Evolutionary conservation across 2,329 filamentous ascomycete species (phyloP).

Genomic region (Proliferodiscus dingleyae): DNA sequence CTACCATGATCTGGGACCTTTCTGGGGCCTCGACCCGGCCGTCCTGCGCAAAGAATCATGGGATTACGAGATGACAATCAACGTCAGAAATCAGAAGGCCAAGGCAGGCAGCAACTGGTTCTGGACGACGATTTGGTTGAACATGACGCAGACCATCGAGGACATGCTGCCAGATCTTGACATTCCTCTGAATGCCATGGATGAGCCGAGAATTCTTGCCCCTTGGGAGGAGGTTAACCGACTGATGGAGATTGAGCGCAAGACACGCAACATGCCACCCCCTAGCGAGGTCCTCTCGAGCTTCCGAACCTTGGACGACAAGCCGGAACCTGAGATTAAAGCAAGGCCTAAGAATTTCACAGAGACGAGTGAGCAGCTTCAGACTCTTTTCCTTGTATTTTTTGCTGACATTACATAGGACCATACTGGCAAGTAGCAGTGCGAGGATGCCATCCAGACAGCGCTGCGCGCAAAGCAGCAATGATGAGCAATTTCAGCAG

Average conservation of each 20-base stretch:
- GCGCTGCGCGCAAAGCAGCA: conserved; percentile 47
- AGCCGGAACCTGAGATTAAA: conserved; percentile 31
- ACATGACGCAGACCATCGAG: conserved; percentile 38
- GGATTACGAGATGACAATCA: conserved; percentile 54
- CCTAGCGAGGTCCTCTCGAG: conserved; percentile 43
- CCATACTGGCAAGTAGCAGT: conserved; percentile 53
- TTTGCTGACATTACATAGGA: conserved; percentile 43
- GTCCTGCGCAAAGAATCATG: conserved; percentile 44
- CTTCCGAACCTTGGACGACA: conserved; percentile 39
- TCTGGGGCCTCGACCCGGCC: conserved; percentile 43
- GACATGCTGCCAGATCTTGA: conserved; percentile 56
- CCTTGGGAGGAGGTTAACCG: conserved; percentile 48
- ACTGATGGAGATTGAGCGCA: conserved; percentile 43
- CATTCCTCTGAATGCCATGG: conserved; percentile 60
- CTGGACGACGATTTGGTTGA: conserved; percentile 36
- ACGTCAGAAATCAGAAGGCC: conserved; percentile 48
- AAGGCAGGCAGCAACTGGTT: conserved; percentile 37
- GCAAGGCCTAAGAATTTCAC: conserved; percentile 7
- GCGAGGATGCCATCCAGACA: conserved; percentile 57
- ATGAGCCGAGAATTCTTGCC: conserved; percentile 57
- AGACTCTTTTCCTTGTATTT: conserved; percentile 34
- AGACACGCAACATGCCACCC: conserved; percentile 45
- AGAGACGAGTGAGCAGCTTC: conserved; percentile 18
- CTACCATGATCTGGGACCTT: conserved; percentile 44
- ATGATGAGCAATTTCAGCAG: conserved; percentile 39